A percentile compares a stretch with the other conserved stretches of the same genome.
These are phyloP conservation scores for Kodamaea ohmeri DNA, from an alignment of 1,139 yeast genomes.

Conservation along the genomic window DNA sequence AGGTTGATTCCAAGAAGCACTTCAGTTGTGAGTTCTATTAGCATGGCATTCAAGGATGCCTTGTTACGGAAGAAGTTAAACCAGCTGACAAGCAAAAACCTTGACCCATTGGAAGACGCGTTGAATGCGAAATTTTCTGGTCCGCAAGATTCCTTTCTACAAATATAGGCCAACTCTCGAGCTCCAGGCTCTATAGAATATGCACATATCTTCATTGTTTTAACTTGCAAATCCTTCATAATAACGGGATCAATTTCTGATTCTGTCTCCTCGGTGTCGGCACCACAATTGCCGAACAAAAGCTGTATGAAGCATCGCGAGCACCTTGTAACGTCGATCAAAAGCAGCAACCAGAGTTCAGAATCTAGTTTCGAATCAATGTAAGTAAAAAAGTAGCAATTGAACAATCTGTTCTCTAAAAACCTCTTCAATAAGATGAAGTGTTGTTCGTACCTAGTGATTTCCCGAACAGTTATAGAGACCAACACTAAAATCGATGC, in stretches of 20 bases:
- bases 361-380: background rate
- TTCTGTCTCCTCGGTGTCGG: background rate
- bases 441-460: background rate
- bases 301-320: background rate
- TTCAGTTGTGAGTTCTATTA: constrained; percentile 11
- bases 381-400: background rate
- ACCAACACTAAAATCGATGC: background rate
- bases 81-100: constrained; percentile 8
- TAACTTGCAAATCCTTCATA: constrained; percentile 5
- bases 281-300: background rate
- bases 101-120: constrained; percentile 1
- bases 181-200: background rate
- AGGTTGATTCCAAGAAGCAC: constrained; percentile 10
- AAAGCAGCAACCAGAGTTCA: background rate
- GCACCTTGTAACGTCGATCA: background rate
- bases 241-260: too few relatives aligned
- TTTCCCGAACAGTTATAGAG: background rate
- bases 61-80: constrained; percentile 12
- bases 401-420: constrained; percentile 2
- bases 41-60: constrained; percentile 3
- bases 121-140: constrained; percentile 1
- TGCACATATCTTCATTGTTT: constrained; percentile 8
- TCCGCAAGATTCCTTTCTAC: background rate
- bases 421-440: background rate
- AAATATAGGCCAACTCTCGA: background rate